phyloP scores from a whole-genome alignment of 306 rosid species.

The Crotalaria pallida region DNA sequence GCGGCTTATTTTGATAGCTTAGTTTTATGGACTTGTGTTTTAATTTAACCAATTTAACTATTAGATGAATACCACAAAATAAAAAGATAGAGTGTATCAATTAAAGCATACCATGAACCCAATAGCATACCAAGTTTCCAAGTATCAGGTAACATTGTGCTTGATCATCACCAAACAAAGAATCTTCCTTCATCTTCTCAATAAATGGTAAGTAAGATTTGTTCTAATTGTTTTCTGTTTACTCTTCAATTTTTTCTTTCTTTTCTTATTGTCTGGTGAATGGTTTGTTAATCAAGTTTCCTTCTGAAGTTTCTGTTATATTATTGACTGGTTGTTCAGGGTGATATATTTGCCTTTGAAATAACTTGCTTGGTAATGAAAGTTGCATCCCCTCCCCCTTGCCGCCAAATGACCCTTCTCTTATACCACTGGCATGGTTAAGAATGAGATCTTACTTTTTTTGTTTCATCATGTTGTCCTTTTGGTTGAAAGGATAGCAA shows the following conservation, averaged over 20 bases:
- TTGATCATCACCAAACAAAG: not conserved
- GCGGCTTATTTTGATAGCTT: too few species aligned
- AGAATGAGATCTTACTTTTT: not conserved
- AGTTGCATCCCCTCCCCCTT: not conserved
- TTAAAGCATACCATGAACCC: too few species aligned
- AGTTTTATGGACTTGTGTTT: too few species aligned
- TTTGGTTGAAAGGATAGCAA: not conserved
- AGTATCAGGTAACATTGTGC: not conserved
- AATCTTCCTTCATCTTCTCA: not conserved
- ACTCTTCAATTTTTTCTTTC: not conserved
- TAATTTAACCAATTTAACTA: too few species aligned
- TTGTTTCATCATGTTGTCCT: not conserved
- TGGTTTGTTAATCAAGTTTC: not conserved
- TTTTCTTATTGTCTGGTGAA: not conserved
- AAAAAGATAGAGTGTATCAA: too few species aligned
- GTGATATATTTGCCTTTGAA: not conserved
- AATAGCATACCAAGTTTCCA: too few species aligned
- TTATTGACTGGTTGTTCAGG: not conserved
- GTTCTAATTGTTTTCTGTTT: not conserved
- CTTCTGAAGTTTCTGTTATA: not conserved
- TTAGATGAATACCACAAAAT: too few species aligned
- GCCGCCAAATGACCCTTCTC: not conserved
- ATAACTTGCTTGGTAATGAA: conserved; percentile 2
- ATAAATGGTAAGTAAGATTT: not conserved
- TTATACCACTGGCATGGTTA: not conserved